Evolutionary conservation across 768 basidiomycete species (phyloP), one percentile per base, ranked within the genome.

Genomic region (Termitomyces sp.): DNA sequence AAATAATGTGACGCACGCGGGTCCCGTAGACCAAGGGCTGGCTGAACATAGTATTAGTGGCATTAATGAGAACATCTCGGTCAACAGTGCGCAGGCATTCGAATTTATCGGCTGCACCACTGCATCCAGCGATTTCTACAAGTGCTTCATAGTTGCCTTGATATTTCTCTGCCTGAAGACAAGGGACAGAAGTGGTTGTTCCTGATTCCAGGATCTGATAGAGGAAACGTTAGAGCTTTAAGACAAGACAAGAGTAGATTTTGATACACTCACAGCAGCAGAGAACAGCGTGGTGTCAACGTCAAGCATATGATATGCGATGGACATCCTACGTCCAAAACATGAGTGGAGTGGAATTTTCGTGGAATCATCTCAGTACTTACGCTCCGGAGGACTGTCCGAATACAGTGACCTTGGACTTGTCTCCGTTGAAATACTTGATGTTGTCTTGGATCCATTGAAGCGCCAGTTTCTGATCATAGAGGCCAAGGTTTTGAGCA

Each of bases 391-490:
- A 83, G 43, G 77, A 79, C 60, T 84, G 75, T n/a, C 83, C 84
- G 53, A 78, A 78, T 28, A 79, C 66, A 2, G 80, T 83, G 2
- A 84, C 80, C 61, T 75, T 70, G 24, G 50, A 63, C 26, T 61
- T 59, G 56, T 66, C 64, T 14, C 65, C 65, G 2, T 87, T 86
- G 60, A 88, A 89, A 0, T 68, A 66, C 16, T 62, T 72, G 45
- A 88, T 85, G 61, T 88, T 81, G 24, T 75, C 67, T 62, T 87
- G 82, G 0, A 88, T 77, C 87, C 80, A 84, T 60, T 73, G 61
- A 10, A 82, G 64, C 1, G 79, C 81, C 32, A 72, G 58, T 16
- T 75, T 62, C 61, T 79, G 74, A 60, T 84, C 81, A 32, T 69
- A 72, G 22, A 83, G 68, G 1, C 73, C 81, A 30, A 82, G 69